These are phyloP conservation scores for Pythium brassicae DNA, from an alignment of 352 stramenopile genomes.

Conservation along the genomic window DNA sequence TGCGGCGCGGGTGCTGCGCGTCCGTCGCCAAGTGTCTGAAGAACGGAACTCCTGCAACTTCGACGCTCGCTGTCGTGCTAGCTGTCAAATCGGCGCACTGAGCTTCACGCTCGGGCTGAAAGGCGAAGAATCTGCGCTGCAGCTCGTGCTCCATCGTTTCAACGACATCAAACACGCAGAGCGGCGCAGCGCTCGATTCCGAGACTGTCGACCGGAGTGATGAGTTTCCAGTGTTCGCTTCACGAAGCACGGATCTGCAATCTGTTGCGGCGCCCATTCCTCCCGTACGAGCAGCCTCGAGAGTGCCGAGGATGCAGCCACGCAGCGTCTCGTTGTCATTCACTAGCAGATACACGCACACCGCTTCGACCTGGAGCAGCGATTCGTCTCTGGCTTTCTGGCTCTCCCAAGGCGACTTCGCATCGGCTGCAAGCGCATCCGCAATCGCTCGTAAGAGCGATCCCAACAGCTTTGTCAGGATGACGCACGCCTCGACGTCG, in stretches of 20 bases:
- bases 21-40: conserved; percentile 13
- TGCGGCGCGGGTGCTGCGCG: conserved; percentile 10
- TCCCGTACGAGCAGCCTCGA: conserved; percentile 29
- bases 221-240: too few relatives aligned
- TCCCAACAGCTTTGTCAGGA: conserved; percentile 27
- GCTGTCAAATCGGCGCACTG: background rate
- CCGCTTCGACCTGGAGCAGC: conserved; percentile 60
- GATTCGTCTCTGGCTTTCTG: conserved; percentile 31
- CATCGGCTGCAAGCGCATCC: background rate
- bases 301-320: conserved; percentile 19
- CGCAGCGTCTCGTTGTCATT: conserved; percentile 33
- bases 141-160: conserved; percentile 24
- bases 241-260: too few relatives aligned
- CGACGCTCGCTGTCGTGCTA: too few relatives aligned
- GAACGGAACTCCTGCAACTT: background rate
- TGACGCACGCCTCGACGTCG: conserved; percentile 29
- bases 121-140: conserved; percentile 25
- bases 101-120: conserved; percentile 11
- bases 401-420: conserved; percentile 27
- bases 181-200: background rate
- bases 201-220: background rate
- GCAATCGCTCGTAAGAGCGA: conserved; percentile 25
- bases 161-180: conserved; percentile 17
- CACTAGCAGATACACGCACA: conserved; percentile 51
- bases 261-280: background rate